Evolutionary conservation across 495 filamentous ascomycete genomes (phyloP).

Genomic region (Hyaloscypha bicolor): DNA sequence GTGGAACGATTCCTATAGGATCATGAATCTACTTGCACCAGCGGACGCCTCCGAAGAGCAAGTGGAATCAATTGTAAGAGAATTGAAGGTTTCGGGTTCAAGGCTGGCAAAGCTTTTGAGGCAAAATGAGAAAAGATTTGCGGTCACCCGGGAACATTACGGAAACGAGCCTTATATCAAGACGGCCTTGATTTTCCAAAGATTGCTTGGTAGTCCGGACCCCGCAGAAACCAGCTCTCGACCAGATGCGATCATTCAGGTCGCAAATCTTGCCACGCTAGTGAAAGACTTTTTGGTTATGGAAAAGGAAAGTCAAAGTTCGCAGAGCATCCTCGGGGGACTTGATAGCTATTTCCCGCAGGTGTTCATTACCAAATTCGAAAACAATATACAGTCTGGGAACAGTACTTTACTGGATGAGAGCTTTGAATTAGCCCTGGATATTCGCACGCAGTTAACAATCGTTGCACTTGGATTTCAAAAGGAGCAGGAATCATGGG

Average conservation of each 20-base stretch:
- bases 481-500: conserved; percentile 29
- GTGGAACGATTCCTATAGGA: conserved; percentile 27
- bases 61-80: conserved; percentile 29
- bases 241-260: conserved; percentile 42
- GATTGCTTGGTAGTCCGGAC: conserved; percentile 33
- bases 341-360: conserved; percentile 40
- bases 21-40: conserved; percentile 39
- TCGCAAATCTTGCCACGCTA: conserved; percentile 46
- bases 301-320: conserved; percentile 10
- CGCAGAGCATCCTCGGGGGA: conserved; percentile 28
- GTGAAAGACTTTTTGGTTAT: conserved; percentile 30
- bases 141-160: conserved; percentile 23
- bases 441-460: conserved; percentile 43
- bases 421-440: conserved; percentile 41
- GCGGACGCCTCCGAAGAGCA: conserved; percentile 25
- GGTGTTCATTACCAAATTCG: conserved; percentile 35
- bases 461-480: conserved; percentile 33
- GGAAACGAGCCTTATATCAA: conserved; percentile 36
- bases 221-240: conserved; percentile 27
- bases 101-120: conserved; percentile 32
- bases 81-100: conserved; percentile 38
- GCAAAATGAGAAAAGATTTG: conserved; percentile 30
- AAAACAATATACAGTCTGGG: conserved; percentile 20
- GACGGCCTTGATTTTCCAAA: conserved; percentile 27
- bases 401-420: conserved; percentile 35